A percentile compares a stretch with the other conserved stretches of the same genome.
Evolutionary conservation across 1,139 yeast species (phyloP).

Genomic region (Candida albicans): DNA sequence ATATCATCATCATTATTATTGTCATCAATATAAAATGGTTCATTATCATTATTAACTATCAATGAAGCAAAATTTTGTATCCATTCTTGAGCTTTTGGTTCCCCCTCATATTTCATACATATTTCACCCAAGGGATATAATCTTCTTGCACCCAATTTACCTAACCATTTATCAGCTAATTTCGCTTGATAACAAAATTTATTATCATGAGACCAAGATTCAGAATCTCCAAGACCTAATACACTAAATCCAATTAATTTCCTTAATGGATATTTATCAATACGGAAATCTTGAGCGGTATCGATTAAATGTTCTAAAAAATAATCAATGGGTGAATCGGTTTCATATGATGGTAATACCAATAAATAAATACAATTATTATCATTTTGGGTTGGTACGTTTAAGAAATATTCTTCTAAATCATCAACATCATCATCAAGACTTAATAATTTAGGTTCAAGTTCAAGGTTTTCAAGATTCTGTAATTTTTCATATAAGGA

Average conservation of each 20-base stretch:
- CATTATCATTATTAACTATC: slow-evolving; percentile 51
- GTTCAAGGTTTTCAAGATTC: slow-evolving; percentile 29
- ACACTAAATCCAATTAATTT: slow-evolving; percentile 77
- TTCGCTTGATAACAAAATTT: slow-evolving; percentile 87
- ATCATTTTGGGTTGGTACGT: slow-evolving; percentile 54
- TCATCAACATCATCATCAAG: slow-evolving; percentile 83
- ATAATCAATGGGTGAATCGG: slow-evolving; percentile 89
- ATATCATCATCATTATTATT: slow-evolving; percentile 29
- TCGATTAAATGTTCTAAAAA: slow-evolving; percentile 80
- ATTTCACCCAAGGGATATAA: slow-evolving; percentile 83
- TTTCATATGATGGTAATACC: slow-evolving; percentile 87
- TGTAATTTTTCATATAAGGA: slow-evolving; percentile 38
- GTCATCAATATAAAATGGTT: slow-evolving; percentile 52
- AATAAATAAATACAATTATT: slow-evolving; percentile 62
- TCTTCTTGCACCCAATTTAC: slow-evolving; percentile 82
- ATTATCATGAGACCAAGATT: slow-evolving; percentile 74
- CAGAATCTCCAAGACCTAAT: slow-evolving; percentile 84
- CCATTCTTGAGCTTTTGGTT: slow-evolving; percentile 66
- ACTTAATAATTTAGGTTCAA: slow-evolving; percentile 58
- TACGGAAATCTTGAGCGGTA: slow-evolving; percentile 79
- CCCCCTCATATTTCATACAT: slow-evolving; percentile 75
- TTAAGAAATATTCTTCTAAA: slow-evolving; percentile 76
- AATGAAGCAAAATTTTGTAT: slow-evolving; percentile 56
- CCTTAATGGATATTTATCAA: slow-evolving; percentile 76
- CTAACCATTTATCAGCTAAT: slow-evolving; percentile 71